Conservation (phyloP, 2,329 filamentous ascomycete species). For the Passalora sequoiae region DNA sequence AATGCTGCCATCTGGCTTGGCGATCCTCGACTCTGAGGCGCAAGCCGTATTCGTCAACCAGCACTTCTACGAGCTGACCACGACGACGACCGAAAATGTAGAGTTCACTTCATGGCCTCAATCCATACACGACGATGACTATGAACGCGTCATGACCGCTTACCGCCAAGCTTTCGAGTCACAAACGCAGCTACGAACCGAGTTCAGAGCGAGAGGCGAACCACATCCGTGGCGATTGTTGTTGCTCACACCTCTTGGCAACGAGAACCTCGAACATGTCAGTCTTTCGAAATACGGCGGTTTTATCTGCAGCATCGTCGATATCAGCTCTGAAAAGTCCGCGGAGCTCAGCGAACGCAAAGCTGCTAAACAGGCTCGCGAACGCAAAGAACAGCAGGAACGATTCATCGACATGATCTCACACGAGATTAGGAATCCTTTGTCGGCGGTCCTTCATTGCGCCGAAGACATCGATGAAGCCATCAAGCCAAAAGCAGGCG, state of each 20-base stretch:
- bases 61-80: constrained; percentile 44
- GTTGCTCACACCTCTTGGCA: constrained; percentile 39
- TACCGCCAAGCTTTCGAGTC: constrained; percentile 41
- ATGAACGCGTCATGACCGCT: constrained; percentile 41
- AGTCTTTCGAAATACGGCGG: constrained; percentile 36
- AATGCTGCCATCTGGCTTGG: constrained; percentile 43
- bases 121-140: constrained; percentile 42
- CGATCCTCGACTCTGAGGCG: constrained; percentile 42
- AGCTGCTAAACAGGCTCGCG: constrained; percentile 40
- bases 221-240: constrained; percentile 39
- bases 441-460: constrained; percentile 39
- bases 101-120: constrained; percentile 44
- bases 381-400: constrained; percentile 44
- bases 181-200: constrained; percentile 37
- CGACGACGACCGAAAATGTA: constrained; percentile 36
- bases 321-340: constrained; percentile 44
- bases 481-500: constrained; percentile 14
- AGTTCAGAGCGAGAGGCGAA: constrained; percentile 38
- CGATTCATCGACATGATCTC: constrained; percentile 44
- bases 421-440: constrained; percentile 37
- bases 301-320: constrained; percentile 44
- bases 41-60: constrained; percentile 46
- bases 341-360: constrained; percentile 40
- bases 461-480: constrained; percentile 40
- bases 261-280: constrained; percentile 34